Evolutionary conservation across 352 stramenopile species (phyloP), one percentile per base, ranked within the genome.

Genomic region (Pythium pyrilobum): DNA sequence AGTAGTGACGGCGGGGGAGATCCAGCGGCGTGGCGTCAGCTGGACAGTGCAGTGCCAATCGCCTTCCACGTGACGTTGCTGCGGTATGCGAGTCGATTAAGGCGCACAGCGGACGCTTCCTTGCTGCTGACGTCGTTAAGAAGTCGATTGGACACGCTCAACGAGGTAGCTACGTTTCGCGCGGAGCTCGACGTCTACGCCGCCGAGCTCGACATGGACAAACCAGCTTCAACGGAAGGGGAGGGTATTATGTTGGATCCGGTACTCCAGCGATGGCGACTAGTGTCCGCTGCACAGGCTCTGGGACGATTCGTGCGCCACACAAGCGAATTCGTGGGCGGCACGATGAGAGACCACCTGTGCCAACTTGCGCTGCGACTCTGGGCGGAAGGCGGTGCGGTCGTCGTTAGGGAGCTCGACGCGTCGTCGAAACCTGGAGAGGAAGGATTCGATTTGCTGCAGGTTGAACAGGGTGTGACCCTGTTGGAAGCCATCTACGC

Each of bases 401-500:
- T 64, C 0, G 47, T 84, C 5, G 1, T 85, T 12, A 27, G 66
- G 1, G 61, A 74, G 16, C 29, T 85, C 7, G 72, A 85, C 27
- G 38, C 28, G 0, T 43, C 29, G 12, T 23, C 38, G 0, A 56
- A 33, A 34, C 54, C 45, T n/a, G 32, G 42, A 16, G 29, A 51
- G 25, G 16, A 18, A 18, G 28, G 31, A 24, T n/a, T 52, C 0
- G 43, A 53, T 13, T 23, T 8, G 8, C 16, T 16, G 8, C 13
- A 51, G 1, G 23, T 48, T 2, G 36, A 34, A 18, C 18, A 43
- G 13, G 47, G 27, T 9, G 37, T 59, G 15, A 1, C 8, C 2
- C 5, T 85, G 24, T 47, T 87, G 11, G 42, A 83, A 39, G 40
- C 67, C 4, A 59, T 82, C 18, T 75, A 88, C 31, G 39, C 65